phyloP scores from a whole-genome alignment of 768 basidiomycete genomes.

The Podaxis sp. region DNA sequence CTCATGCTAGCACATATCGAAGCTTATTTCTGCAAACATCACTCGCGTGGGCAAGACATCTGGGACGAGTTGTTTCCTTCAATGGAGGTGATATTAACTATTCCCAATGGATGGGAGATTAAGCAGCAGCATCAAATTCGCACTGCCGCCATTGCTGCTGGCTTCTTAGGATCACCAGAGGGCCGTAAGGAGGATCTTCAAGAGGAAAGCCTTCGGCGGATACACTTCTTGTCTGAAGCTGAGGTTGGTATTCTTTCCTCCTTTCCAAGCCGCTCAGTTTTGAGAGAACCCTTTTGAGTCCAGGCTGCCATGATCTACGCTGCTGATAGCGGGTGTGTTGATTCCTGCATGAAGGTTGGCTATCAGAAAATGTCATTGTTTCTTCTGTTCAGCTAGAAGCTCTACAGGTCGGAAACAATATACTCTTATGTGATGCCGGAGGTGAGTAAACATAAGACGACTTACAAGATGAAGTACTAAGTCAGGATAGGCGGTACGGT shows the following conservation, averaged over 20 bases:
- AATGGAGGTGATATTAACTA: constrained; percentile 24
- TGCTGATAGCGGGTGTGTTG: not conserved
- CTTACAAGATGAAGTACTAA: too few relatives aligned
- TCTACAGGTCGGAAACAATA: not conserved
- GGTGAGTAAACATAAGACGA: not conserved
- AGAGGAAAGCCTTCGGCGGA: not conserved
- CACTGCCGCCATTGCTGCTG: constrained; percentile 23
- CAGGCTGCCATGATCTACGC: not conserved
- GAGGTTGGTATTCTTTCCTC: not conserved
- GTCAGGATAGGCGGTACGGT: not conserved
- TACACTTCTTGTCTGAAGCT: not conserved
- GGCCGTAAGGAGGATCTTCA: not conserved
- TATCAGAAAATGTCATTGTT: not conserved
- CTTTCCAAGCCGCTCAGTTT: not conserved
- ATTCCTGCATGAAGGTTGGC: not conserved
- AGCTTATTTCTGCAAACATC: constrained; percentile 18
- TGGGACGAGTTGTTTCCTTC: constrained; percentile 18
- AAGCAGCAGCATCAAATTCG: constrained; percentile 18
- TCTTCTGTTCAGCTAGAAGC: not conserved
- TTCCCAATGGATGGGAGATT: constrained; percentile 26
- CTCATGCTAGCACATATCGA: constrained; percentile 24
- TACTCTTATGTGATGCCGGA: not conserved
- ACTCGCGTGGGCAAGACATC: constrained; percentile 7
- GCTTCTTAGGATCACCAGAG: not conserved
- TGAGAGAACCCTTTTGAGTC: not conserved